Evolutionary conservation across 202 grass and related monocot genomes (phyloP), one percentile per base, ranked within the genome.

Genomic region (Sporobolus alterniflorus): DNA sequence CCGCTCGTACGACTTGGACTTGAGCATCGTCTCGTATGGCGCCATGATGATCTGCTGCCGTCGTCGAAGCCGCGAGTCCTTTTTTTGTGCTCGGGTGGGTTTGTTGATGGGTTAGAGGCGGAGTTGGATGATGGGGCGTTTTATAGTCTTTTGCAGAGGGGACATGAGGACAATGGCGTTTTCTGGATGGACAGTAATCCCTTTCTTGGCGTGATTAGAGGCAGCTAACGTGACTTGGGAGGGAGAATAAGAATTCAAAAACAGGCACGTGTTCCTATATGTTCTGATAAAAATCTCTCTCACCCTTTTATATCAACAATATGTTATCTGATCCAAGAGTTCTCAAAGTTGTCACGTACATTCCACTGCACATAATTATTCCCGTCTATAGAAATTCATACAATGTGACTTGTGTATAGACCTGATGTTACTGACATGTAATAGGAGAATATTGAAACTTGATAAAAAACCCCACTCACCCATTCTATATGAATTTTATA

Each of bases 201-300:
- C 63, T 84, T 89, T 63, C 87, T 60, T 84, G 87, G 57, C 25
- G 51, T 69, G 63, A 25, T 74, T 42, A 69, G 9, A 20, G 12
- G 68, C 5, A 26, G 76, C 50, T 89, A 74, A 61, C 81, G 65
- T 78, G 73, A 44, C 56, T 30, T 36, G 62, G 62, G 40, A 72
- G 48, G 56, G 63, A 31, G 55, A 84, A 69, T 18, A 31, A 44
- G 66, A 42, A 69, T 80, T 36, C 31, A 7, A 59, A 32, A 47
- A 55, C 49, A 59, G 49, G n/a, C n/a, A n/a, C n/a, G n/a, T n/a
- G n/a, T n/a, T n/a, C n/a, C n/a, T n/a, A n/a, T n/a, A n/a, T n/a
- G n/a, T n/a, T n/a, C n/a, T n/a, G n/a, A n/a, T n/a, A n/a, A n/a
- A n/a, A n/a, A n/a, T n/a, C n/a, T n/a, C n/a, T n/a, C n/a, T n/a